These are phyloP conservation scores for Vigna radiata DNA, from an alignment of 306 rosid genomes.

Conservation along the genomic window DNA sequence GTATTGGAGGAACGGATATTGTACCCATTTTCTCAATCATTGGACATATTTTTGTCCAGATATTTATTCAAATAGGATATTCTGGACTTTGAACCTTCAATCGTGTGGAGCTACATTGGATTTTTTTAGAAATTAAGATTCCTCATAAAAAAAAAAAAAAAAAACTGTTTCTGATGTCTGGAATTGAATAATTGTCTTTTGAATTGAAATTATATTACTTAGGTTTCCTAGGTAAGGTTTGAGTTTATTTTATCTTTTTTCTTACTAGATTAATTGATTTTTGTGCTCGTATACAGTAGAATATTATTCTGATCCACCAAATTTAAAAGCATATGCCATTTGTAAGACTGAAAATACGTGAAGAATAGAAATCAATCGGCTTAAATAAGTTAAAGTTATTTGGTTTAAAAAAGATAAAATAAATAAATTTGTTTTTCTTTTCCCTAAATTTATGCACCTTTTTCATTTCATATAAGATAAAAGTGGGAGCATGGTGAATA, in stretches of 20 bases:
- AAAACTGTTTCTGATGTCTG: background rate
- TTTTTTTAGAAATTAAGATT: background rate
- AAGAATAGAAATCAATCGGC: too few species aligned
- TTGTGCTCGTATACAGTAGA: background rate
- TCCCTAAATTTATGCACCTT: too few species aligned
- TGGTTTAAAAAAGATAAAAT: too few species aligned
- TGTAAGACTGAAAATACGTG: too few species aligned
- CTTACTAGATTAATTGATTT: background rate
- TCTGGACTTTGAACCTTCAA: constrained; percentile 36
- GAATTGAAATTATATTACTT: background rate
- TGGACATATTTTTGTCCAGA: constrained; percentile 41
- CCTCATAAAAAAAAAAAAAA: background rate
- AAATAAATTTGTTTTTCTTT: too few species aligned
- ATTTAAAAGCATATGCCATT: too few species aligned
- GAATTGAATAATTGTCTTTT: background rate
- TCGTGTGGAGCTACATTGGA: constrained; percentile 27
- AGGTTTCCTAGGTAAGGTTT: background rate
- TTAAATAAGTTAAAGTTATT: too few species aligned
- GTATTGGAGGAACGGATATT: constrained; percentile 42
- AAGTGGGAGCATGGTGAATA: too few species aligned
- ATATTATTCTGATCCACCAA: background rate
- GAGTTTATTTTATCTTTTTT: background rate
- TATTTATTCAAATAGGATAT: constrained; percentile 48
- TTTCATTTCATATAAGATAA: too few species aligned
- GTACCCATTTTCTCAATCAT: constrained; percentile 46